Conservation (phyloP, 1,284 basidiomycete species). For the Trametes pubescens region DNA sequence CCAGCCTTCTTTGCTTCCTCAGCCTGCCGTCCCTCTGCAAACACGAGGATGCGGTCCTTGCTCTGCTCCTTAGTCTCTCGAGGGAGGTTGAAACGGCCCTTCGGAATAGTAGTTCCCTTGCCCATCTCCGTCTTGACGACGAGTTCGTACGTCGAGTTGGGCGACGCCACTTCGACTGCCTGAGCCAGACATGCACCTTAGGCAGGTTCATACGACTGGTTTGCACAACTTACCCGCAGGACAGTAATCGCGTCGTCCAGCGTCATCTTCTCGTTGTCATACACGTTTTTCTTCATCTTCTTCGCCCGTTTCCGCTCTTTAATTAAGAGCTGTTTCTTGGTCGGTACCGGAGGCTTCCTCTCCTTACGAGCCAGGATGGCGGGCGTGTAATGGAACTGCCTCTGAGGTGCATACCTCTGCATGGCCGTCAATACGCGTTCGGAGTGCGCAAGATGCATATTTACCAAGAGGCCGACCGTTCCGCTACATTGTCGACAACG, state of each 20-base stretch:
- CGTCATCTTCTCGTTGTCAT: constrained; percentile 67
- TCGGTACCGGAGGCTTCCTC: constrained; percentile 58
- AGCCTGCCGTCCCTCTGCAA: constrained; percentile 82
- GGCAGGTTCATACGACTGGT: not conserved
- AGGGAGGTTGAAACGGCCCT: constrained; percentile 77
- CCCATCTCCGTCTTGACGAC: constrained; percentile 81
- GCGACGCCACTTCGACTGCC: constrained; percentile 83
- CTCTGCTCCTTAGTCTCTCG: constrained; percentile 77
- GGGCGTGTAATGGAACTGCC: constrained; percentile 60
- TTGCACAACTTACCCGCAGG: constrained; percentile 63
- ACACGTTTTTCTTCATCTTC: constrained; percentile 55
- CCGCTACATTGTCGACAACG: constrained; percentile 37
- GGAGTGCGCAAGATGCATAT: too few species aligned
- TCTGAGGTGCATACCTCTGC: constrained; percentile 36
- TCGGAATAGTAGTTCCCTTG: constrained; percentile 79
- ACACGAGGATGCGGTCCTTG: constrained; percentile 85
- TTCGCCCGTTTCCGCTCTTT: constrained; percentile 57
- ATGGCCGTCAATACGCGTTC: constrained; percentile 7
- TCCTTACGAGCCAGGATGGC: constrained; percentile 54
- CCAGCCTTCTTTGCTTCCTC: constrained; percentile 85
- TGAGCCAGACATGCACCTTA: constrained; percentile 40
- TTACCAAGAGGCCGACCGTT: constrained; percentile 19
- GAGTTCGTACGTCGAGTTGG: constrained; percentile 81
- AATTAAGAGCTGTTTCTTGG: constrained; percentile 73
- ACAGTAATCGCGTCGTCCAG: constrained; percentile 71